Base-by-base conservation (phyloP, 371 early-diverging fungal species). In the Nematocida ausubeli region DNA sequence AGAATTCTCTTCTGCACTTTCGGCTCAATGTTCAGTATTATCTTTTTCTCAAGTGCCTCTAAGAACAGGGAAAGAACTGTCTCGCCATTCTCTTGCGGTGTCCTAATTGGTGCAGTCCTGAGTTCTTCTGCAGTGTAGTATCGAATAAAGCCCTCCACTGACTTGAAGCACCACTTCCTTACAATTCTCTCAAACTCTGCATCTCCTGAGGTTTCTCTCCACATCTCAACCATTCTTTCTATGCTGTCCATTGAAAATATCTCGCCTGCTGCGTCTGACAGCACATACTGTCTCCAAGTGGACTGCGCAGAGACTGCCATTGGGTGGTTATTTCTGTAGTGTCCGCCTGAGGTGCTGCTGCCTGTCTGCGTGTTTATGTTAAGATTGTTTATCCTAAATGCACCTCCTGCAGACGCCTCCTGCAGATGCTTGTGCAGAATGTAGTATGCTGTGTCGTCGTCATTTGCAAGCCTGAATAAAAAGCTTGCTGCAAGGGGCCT, bases 201-300 rank as follows among this genome's bases (percentile, higher is more conserved):
- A 39, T 75, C 78, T 65, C 55, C 78, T 40, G 49, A 16, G 9
- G 34, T 12, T 19, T 75, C 78, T 66, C 58, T 52, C 78, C 78
- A 75, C 34, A 66, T 34, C 6, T 55, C 66, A n/a, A 64, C 22
- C 42, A 37, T 63, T 51, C 56, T 50, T 28, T 75, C 78, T 37
- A 42, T 57, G n/a, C 42, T 52, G 6, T 26, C 66, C 24, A 49
- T 4, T 22, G 56, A 9, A 28, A 54, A 54, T 6, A 32, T 12
- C 24, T 64, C 39, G 28, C 65, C 65, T 24, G 35, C 67, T 32
- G 34, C 40, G 14, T 55, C 58, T 19, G 49, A 22, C 9, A 67
- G 55, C 26, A 75, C 78, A 40, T 65, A 75, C 63, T 75, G 78
- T 39, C 78, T 52, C 78, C 78, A 75, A 1, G 78, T 55, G 26